Evolutionary conservation across 148 eudicot species (phyloP), one percentile per base, ranked within the genome.

Genomic region (Rhododendron vialii): DNA sequence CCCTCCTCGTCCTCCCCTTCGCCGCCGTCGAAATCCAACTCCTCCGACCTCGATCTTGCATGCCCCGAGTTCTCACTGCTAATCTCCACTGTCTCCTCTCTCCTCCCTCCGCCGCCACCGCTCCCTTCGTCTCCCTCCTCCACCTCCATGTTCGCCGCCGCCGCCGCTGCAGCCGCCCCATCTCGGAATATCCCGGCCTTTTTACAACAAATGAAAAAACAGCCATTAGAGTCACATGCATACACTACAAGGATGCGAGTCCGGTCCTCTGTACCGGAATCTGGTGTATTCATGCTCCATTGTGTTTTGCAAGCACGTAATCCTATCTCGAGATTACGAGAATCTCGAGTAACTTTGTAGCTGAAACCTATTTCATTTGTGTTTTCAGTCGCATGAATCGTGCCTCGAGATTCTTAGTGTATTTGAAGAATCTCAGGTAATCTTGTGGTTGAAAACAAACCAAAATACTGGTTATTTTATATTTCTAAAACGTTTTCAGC

Each of bases 41-140:
- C 98, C 10, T 94, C 96, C 1, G 96, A 93, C 77, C 94, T 88
- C 14, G 99, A 95, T 63, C 95, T 90, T 0, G 89, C 92, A 2
- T 91, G 91, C 5, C 95, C 99, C 3, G 99, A 95, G 82, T 93
- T 97, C 85, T 95, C 99, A 24, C 99, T 97, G 83, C 98, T 97
- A 0, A 94, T 95, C 90, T 96, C 99, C 84, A 94, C 93, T 86
- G 95, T 88, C 14, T 87, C 89, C 28, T 92, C 95, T 67, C 91
- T 53, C 82, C 88, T 63, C 43, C 90, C 89, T n/a, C 87, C 87
- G 51, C 92, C 90, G 1, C 90, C 89, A 3, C 75, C 91, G 9
- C 89, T 90, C 57, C 84, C 88, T 88, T 88, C 88, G 4, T 89
- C 92, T 73, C 88, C 88, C 80, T 84, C 88, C 65, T 91, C 92